A percentile compares a stretch with the other conserved stretches of the same genome.
Evolutionary conservation across 2,329 filamentous ascomycete species (phyloP).

Genomic region (Fusarium sp.): DNA sequence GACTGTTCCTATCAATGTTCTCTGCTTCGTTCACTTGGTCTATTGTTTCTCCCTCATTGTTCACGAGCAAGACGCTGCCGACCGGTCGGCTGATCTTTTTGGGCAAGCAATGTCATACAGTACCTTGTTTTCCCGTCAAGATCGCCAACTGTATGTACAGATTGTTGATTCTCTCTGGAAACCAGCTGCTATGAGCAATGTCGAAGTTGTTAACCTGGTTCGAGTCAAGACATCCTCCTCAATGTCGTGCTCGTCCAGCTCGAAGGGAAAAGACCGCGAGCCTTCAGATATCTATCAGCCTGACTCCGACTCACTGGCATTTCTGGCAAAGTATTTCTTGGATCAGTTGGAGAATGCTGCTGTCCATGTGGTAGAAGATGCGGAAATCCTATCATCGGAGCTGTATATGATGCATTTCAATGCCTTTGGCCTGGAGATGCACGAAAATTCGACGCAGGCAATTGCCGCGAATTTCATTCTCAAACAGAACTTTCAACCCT

Average conservation of each 20-base stretch:
- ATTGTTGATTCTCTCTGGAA: conserved; percentile 64
- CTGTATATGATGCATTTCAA: conserved; percentile 59
- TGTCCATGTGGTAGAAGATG: conserved; percentile 49
- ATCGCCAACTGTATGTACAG: conserved; percentile 58
- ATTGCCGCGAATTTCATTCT: conserved; percentile 56
- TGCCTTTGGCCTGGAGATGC: conserved; percentile 48
- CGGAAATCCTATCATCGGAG: conserved; percentile 56
- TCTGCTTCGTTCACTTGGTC: conserved; percentile 66
- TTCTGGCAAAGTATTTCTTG: conserved; percentile 62
- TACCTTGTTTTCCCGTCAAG: conserved; percentile 54
- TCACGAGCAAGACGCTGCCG: conserved; percentile 57
- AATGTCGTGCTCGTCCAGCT: conserved; percentile 44
- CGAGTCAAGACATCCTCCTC: conserved; percentile 35
- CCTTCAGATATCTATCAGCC: conserved; percentile 49
- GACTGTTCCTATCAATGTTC: conserved; percentile 58
- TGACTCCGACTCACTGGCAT: conserved; percentile 56
- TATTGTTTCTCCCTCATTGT: conserved; percentile 65
- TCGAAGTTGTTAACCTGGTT: conserved; percentile 50
- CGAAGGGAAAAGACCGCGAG: conserved; percentile 61
- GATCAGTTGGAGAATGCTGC: conserved; percentile 65
- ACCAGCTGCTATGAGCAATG: conserved; percentile 53
- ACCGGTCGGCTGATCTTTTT: conserved; percentile 59
- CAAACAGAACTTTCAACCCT: conserved; percentile 53
- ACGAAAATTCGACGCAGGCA: conserved; percentile 52
- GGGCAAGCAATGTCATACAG: conserved; percentile 62